These are phyloP conservation scores for Licmophora abbreviata DNA, from an alignment of 108 stramenopile genomes.

Conservation along the genomic window DNA sequence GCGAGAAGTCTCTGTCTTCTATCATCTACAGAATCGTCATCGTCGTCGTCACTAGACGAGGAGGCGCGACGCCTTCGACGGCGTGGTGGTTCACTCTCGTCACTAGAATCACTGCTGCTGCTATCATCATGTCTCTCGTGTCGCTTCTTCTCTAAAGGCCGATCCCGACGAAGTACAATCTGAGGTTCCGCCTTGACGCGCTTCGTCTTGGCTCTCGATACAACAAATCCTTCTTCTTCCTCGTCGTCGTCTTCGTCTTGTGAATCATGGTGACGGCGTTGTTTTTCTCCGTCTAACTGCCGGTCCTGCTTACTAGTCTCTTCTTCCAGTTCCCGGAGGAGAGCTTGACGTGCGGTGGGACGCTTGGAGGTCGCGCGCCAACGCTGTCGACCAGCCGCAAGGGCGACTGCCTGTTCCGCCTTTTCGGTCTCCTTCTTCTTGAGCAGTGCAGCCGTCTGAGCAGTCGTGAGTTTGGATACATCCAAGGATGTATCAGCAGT, in stretches of 20 bases:
- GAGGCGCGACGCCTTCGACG: slow-evolving; percentile 20
- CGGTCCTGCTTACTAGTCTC: not conserved
- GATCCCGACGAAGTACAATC: not conserved
- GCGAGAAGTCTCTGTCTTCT: slow-evolving; percentile 12
- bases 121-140: not conserved
- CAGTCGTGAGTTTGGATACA: slow-evolving; percentile 51
- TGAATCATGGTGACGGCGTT: not conserved
- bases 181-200: slow-evolving; percentile 2
- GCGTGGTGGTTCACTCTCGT: slow-evolving; percentile 14
- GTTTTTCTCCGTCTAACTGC: not conserved
- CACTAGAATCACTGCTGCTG: slow-evolving; percentile 15
- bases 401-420: not conserved
- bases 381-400: not conserved
- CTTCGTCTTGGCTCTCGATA: not conserved
- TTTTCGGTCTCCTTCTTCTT: slow-evolving; percentile 23
- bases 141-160: not conserved
- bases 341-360: not conserved
- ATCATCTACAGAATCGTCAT: slow-evolving; percentile 12
- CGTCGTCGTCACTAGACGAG: slow-evolving; percentile 22
- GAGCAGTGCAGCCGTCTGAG: slow-evolving; percentile 60
- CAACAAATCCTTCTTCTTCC: not conserved
- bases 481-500: slow-evolving; percentile 25
- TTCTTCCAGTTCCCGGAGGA: not conserved
- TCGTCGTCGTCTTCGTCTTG: not conserved
- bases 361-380: not conserved